These are phyloP conservation scores for Teratosphaeria nubilosa DNA, from an alignment of 2,329 filamentous ascomycete species.

Conservation along the genomic window DNA sequence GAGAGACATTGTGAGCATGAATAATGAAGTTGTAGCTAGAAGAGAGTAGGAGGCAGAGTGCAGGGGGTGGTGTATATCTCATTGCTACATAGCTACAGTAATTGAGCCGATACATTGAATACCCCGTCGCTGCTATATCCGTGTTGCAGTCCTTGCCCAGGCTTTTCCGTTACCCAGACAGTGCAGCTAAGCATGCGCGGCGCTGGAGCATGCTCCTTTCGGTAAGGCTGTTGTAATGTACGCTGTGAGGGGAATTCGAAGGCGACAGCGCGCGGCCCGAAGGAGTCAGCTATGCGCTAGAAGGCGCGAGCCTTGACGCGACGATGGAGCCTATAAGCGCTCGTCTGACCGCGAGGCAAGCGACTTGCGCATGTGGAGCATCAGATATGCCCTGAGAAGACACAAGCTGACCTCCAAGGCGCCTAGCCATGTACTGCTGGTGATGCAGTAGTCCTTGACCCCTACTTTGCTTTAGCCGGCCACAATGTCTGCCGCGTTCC, in stretches of 20 bases:
- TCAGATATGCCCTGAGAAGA: too few relatives aligned
- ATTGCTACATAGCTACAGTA: not conserved
- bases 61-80: not conserved
- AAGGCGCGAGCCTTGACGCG: too few relatives aligned
- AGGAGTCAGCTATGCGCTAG: too few relatives aligned
- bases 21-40: not conserved
- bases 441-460: too few relatives aligned
- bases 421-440: constrained; percentile 15
- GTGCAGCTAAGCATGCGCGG: not conserved
- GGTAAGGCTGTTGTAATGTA: not conserved
- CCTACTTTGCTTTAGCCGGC: too few relatives aligned
- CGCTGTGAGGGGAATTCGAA: too few relatives aligned
- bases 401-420: not conserved
- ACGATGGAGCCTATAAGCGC: too few relatives aligned
- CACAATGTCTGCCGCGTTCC: constrained; percentile 4
- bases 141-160: not conserved
- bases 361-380: too few relatives aligned
- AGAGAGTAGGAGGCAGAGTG: not conserved
- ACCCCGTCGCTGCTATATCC: not conserved
- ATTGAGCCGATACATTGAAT: not conserved
- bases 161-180: not conserved
- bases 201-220: too few relatives aligned
- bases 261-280: too few relatives aligned
- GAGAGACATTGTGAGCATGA: not conserved
- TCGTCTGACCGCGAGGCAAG: too few relatives aligned